These are phyloP conservation scores for Lenzites betulinus DNA, from an alignment of 768 basidiomycete species.

Conservation along the genomic window DNA sequence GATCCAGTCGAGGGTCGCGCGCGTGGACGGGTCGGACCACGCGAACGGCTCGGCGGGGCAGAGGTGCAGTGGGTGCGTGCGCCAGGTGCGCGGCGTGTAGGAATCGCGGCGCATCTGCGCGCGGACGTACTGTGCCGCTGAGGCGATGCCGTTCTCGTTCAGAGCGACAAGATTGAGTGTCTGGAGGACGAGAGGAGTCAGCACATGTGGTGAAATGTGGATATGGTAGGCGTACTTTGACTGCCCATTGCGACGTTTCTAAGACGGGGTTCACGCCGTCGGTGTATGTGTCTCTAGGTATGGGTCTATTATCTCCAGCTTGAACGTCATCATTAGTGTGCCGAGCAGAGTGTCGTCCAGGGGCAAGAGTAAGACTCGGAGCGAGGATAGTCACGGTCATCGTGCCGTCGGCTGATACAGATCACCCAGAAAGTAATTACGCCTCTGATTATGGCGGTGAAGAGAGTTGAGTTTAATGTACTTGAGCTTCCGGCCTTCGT, in stretches of 20 bases:
- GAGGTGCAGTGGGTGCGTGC: constrained; percentile 73
- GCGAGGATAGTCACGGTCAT: constrained; percentile 8
- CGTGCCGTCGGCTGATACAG: neutral
- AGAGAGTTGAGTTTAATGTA: constrained; percentile 1
- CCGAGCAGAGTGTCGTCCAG: neutral
- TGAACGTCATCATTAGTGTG: neutral
- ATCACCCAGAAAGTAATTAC: neutral
- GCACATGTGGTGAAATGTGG: neutral
- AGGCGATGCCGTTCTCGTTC: constrained; percentile 58
- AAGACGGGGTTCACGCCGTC: constrained; percentile 56
- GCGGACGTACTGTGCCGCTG: constrained; percentile 69
- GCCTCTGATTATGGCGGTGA: neutral
- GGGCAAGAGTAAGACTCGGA: neutral
- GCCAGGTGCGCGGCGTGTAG: constrained; percentile 83
- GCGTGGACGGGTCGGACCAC: constrained; percentile 53
- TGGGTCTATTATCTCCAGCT: neutral
- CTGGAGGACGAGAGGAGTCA: constrained; percentile 39
- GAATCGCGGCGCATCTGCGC: constrained; percentile 57
- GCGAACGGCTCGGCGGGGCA: constrained; percentile 65
- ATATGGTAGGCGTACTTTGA: constrained; percentile 44
- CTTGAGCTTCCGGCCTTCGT: neutral
- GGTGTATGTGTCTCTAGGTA: neutral
- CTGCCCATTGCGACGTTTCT: constrained; percentile 55
- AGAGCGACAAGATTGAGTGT: constrained; percentile 61
- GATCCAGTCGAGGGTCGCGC: constrained; percentile 75